These are phyloP conservation scores for Colletotrichum limetticola DNA, from an alignment of 2,329 filamentous ascomycete species.

Conservation along the genomic window DNA sequence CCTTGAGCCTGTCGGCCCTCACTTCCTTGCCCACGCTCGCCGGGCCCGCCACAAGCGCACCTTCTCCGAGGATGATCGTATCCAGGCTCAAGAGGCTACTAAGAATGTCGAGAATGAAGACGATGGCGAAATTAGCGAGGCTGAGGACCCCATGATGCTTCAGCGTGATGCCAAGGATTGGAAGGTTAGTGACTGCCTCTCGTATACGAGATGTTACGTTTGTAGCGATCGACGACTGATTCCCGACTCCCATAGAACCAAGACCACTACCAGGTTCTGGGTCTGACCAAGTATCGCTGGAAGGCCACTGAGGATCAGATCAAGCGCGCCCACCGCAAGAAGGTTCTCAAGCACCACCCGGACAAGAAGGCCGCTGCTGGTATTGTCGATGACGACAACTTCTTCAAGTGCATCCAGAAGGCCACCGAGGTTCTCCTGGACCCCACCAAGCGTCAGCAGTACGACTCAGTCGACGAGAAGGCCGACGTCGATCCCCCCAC, in stretches of 20 bases:
- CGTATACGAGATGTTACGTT: neutral
- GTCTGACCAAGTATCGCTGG: slow-evolving; percentile 90
- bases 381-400: slow-evolving; percentile 90
- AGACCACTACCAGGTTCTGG: slow-evolving; percentile 98
- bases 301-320: slow-evolving; percentile 97
- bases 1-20: slow-evolving; percentile 94
- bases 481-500: slow-evolving; percentile 91
- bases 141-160: slow-evolving; percentile 92
- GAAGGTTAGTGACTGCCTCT: slow-evolving; percentile 75
- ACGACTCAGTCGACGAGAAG: slow-evolving; percentile 94
- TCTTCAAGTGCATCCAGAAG: slow-evolving; percentile 99
- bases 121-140: slow-evolving; percentile 89
- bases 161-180: slow-evolving; percentile 97
- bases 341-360: slow-evolving; percentile 98
- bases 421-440: slow-evolving; percentile 94
- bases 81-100: slow-evolving; percentile 93
- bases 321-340: slow-evolving; percentile 98
- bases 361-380: slow-evolving; percentile 98
- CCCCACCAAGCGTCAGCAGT: slow-evolving; percentile 92
- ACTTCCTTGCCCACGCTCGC: slow-evolving; percentile 97
- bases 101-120: slow-evolving; percentile 96
- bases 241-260: slow-evolving; percentile 70
- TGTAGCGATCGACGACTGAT: neutral
- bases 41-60: slow-evolving; percentile 96
- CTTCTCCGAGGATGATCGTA: slow-evolving; percentile 97